These are phyloP conservation scores for Pichia nakasei DNA, from an alignment of 805 yeast species.

Conservation along the genomic window DNA sequence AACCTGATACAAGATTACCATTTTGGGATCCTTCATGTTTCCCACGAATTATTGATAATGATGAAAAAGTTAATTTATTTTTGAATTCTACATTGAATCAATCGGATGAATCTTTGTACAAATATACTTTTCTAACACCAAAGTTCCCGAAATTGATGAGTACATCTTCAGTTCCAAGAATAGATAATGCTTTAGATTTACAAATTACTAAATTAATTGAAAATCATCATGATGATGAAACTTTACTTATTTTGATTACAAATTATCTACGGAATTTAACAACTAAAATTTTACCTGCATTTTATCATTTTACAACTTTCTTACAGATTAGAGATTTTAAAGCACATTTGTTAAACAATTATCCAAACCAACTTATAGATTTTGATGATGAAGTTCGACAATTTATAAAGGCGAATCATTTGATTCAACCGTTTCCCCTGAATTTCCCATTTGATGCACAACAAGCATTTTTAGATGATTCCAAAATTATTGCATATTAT, in stretches of 20 bases:
- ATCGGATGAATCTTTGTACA: not conserved
- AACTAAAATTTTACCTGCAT: slow-evolving; percentile 17
- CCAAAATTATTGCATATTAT: slow-evolving; percentile 14
- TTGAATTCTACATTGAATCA: not conserved
- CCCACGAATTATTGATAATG: not conserved
- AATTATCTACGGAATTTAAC: slow-evolving; percentile 18
- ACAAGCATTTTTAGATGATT: slow-evolving; percentile 13
- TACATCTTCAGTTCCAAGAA: slow-evolving; percentile 12
- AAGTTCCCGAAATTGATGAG: slow-evolving; percentile 4
- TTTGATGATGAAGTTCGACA: slow-evolving; percentile 8
- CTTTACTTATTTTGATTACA: slow-evolving; percentile 19
- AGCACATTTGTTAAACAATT: slow-evolving; percentile 11
- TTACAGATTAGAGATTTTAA: slow-evolving; percentile 16
- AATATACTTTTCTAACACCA: not conserved
- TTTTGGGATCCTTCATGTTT: slow-evolving; percentile 14
- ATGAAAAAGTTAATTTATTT: not conserved
- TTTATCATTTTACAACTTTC: slow-evolving; percentile 15
- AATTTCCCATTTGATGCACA: slow-evolving; percentile 18
- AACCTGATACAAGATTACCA: slow-evolving; percentile 5
- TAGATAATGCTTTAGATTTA: slow-evolving; percentile 17
- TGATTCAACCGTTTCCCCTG: slow-evolving; percentile 23
- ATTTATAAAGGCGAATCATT: slow-evolving; percentile 18
- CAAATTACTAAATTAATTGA: slow-evolving; percentile 13
- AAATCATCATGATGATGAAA: slow-evolving; percentile 24
- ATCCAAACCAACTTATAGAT: slow-evolving; percentile 15